Evolutionary conservation across 257 asterid genomes (phyloP).

Genomic region (Gentiana dahurica): DNA sequence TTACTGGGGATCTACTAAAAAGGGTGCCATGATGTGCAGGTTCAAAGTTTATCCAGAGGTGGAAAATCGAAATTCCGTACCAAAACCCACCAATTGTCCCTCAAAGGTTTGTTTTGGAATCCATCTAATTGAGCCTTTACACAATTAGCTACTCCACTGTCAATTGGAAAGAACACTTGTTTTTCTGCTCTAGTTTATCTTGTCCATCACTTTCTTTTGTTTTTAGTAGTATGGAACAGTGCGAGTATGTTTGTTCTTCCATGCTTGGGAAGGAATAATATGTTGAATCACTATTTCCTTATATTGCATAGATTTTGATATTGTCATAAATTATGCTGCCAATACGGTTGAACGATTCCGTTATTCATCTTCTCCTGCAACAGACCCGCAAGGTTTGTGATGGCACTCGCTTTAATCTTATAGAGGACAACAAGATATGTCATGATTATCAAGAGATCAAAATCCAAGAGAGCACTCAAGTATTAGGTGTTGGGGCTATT

Average conservation of each 20-base stretch:
- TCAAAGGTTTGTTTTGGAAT: constrained; percentile 53
- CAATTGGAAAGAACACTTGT: neutral
- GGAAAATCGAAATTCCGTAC: constrained; percentile 67
- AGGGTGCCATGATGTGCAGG: constrained; percentile 26
- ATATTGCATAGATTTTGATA: neutral
- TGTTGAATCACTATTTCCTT: constrained; percentile 3
- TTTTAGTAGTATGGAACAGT: neutral
- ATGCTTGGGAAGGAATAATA: neutral
- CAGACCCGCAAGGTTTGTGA: constrained; percentile 44
- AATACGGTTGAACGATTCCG: neutral
- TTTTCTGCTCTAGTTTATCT: neutral
- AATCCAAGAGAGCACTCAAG: constrained; percentile 94
- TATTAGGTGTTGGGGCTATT: constrained; percentile 94
- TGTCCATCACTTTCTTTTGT: too few relatives aligned
- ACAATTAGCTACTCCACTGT: neutral
- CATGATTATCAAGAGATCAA: constrained; percentile 98
- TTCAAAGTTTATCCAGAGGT: constrained; percentile 92
- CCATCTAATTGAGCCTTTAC: neutral
- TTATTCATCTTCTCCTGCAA: constrained; percentile 4
- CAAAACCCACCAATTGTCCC: constrained; percentile 75
- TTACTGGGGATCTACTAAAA: constrained; percentile 11
- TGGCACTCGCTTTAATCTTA: constrained; percentile 67
- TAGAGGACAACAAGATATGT: constrained; percentile 73
- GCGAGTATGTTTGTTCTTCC: neutral
- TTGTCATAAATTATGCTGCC: neutral